Conservation (phyloP, 1,139 yeast genomes). For the Geotrichum bryndzae region DNA sequence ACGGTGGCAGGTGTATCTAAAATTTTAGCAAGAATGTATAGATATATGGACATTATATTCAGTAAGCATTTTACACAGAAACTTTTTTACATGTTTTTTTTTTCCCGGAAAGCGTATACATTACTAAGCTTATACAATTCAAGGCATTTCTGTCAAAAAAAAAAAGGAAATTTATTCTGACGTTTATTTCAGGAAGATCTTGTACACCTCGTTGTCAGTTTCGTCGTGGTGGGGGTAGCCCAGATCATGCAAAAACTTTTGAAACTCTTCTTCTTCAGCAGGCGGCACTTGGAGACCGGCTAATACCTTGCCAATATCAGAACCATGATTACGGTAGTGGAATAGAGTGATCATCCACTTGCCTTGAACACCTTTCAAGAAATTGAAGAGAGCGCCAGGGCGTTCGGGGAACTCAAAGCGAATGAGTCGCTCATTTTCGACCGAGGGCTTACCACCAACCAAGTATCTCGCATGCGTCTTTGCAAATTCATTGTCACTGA, state of each 20-base stretch:
- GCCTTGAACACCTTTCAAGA: conserved; percentile 61
- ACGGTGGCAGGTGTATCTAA: conserved; percentile 18
- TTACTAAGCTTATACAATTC: not conserved
- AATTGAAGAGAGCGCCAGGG: conserved; percentile 85
- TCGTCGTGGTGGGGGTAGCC: conserved; percentile 80
- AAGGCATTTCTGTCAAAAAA: not conserved
- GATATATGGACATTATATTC: not conserved
- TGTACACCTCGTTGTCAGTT: conserved; percentile 75
- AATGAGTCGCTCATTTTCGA: conserved; percentile 66
- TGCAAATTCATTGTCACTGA: conserved; percentile 89
- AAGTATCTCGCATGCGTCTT: conserved; percentile 93
- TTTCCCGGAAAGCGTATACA: not conserved
- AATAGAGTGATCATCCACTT: conserved; percentile 91
- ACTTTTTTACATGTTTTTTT: not conserved
- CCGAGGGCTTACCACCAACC: conserved; percentile 78
- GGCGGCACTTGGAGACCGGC: conserved; percentile 86
- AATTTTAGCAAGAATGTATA: not conserved
- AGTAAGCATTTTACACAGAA: not conserved
- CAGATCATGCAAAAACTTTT: conserved; percentile 58
- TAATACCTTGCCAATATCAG: conserved; percentile 85
- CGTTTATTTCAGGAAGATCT: conserved; percentile 49
- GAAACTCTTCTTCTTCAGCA: conserved; percentile 57
- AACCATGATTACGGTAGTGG: conserved; percentile 95
- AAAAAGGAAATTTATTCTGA: not conserved
- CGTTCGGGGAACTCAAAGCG: conserved; percentile 95